Evolutionary conservation across 345 rosid species (phyloP).

Genomic region (Melaleuca quinquenervia): DNA sequence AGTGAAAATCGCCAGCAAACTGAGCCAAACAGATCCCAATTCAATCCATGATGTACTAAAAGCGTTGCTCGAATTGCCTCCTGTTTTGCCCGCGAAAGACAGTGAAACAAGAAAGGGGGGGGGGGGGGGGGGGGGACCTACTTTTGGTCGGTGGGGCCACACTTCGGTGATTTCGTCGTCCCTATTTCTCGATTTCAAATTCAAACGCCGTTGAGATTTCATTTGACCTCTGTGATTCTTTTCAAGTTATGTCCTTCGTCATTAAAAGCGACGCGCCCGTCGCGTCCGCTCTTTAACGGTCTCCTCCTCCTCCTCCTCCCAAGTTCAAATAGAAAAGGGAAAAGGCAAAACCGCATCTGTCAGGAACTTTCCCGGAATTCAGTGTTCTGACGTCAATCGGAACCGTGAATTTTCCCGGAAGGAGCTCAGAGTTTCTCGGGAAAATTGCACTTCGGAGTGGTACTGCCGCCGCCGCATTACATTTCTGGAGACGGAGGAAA

Average conservation of each 20-base stretch:
- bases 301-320: not conserved
- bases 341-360: not conserved
- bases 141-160: not conserved
- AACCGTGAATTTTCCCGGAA: not conserved
- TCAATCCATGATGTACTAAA: not conserved
- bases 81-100: not conserved
- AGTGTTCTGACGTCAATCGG: not conserved
- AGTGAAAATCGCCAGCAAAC: not conserved
- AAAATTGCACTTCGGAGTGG: not conserved
- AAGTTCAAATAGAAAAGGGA: not conserved
- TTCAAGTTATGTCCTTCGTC: not conserved
- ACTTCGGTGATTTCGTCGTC: not conserved
- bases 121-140: not conserved
- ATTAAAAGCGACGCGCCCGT: not conserved
- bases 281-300: not conserved
- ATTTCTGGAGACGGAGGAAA: not conserved
- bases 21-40: not conserved
- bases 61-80: not conserved
- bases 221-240: not conserved
- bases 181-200: not conserved
- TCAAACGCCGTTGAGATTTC: not conserved
- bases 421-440: not conserved
- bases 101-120: not conserved
- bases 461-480: not conserved
- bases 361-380: not conserved